Evolutionary conservation across 768 basidiomycete genomes (phyloP).

Genomic region (Cyathus striatus): DNA sequence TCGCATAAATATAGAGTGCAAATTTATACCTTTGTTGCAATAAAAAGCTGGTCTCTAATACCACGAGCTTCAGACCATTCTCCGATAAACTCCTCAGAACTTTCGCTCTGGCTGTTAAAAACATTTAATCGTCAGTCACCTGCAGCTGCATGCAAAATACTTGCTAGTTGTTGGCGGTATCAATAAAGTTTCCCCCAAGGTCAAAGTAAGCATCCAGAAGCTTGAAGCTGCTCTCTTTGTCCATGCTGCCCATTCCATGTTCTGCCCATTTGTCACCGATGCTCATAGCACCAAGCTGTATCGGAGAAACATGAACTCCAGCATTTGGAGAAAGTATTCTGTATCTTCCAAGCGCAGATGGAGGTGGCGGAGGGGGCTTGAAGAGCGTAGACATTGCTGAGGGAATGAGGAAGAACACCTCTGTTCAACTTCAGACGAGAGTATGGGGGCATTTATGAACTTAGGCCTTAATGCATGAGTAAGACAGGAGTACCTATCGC

Average conservation of each 20-base stretch:
- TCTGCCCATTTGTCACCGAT: constrained; percentile 30
- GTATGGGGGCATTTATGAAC: too few relatives aligned
- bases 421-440: too few relatives aligned
- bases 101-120: constrained; percentile 37
- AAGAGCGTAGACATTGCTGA: too few relatives aligned
- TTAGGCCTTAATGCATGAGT: too few relatives aligned
- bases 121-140: neutral
- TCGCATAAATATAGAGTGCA: neutral
- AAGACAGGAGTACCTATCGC: too few relatives aligned
- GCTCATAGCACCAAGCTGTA: constrained; percentile 33
- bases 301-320: too few relatives aligned
- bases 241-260: constrained; percentile 25
- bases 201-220: constrained; percentile 36
- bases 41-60: constrained; percentile 42
- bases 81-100: too few relatives aligned
- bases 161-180: constrained; percentile 36
- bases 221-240: too few relatives aligned
- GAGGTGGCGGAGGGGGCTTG: constrained; percentile 17
- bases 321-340: constrained; percentile 25
- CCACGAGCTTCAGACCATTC: constrained; percentile 44
- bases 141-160: constrained; percentile 1
- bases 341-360: constrained; percentile 22
- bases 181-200: too few relatives aligned
- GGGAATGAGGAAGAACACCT: too few relatives aligned
- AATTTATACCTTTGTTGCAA: constrained; percentile 31